phyloP scores from a whole-genome alignment of 164 flowering plant species.

The Tinospora cordifolia region DNA sequence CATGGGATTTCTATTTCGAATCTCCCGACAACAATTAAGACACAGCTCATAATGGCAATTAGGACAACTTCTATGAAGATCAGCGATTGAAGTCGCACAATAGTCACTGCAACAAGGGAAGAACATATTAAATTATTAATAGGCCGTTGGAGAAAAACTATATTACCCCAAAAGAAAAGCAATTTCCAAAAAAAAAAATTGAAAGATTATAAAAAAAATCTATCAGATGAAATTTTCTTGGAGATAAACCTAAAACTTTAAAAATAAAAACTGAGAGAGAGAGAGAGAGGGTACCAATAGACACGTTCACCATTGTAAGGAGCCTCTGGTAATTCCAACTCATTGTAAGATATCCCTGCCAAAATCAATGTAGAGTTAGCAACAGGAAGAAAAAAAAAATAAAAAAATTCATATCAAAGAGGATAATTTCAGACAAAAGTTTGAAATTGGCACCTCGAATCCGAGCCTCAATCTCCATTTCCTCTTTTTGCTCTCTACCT shows the following conservation, averaged over 20 bases:
- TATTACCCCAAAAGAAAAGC: not conserved
- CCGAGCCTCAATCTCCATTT: too few species aligned
- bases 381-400: not conserved
- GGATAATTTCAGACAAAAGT: too few species aligned
- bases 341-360: slow-evolving; percentile 31
- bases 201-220: too few species aligned
- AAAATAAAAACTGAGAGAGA: too few species aligned
- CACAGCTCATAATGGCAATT: slow-evolving; percentile 73
- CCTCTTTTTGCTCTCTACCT: too few species aligned
- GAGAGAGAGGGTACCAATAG: slow-evolving; percentile 64
- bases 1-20: slow-evolving; percentile 44
- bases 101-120: slow-evolving; percentile 43
- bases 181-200: too few species aligned
- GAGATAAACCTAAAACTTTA: too few species aligned
- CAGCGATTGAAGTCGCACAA: slow-evolving; percentile 77
- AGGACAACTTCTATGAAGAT: slow-evolving; percentile 79
- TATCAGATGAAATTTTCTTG: too few species aligned
- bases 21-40: slow-evolving; percentile 62
- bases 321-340: slow-evolving; percentile 31
- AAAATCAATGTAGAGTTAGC: slow-evolving; percentile 2
- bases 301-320: slow-evolving; percentile 51
- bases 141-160: not conserved
- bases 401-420: not conserved
- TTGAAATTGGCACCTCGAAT: too few species aligned
- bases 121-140: slow-evolving; percentile 7